Base-by-base conservation (phyloP, 345 rosid species). In the Camelina hispida region DNA sequence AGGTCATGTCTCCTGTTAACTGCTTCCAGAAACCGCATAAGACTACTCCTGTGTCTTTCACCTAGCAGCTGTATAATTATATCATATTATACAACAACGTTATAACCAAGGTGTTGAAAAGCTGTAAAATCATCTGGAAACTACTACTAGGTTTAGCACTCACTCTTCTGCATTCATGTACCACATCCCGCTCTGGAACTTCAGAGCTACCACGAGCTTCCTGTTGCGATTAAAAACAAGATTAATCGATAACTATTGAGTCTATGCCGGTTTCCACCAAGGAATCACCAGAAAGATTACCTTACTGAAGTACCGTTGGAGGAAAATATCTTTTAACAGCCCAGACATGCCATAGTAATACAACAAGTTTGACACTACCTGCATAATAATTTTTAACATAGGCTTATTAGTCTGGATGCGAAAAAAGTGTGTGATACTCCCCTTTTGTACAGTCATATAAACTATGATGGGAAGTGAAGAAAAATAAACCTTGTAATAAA, bases 331-430 rank as follows among this genome's bases (percentile, higher is more conserved):
- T 66, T 92, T 90, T 74, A 94, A 83, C 81, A 94, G 69, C 58
- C 93, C 92, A 70, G 93, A 90, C 95, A 90, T 90, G 62, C 99
- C 99, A 60, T 91, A 94, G 71, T 86, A 94, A 80, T 88, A 94
- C 67, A 94, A 76, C 72, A 94, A 84, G 79, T 90, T 92, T 22
- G 88, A 76, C 81, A 90, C 80, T 66, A 88, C 95, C 91, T 87
- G 75, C 66, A 71, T 71, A 71, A 46, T 62, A 1, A 23, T 54
- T 56, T 9, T 71, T 15, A 28, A 55, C 66, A 77, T 58, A 18
- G 8, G 14, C 4, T 63, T 3, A 56, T 40, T 64, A 1, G 0
- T 58, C 34, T 38, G 55, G 18, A 50, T 65, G 18, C 14, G 1
- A 23, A 22, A 2, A 34, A 70, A 35, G 61, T 5, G 37, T 18